Evolutionary conservation across 108 stramenopile species (phyloP).

Genomic region (Pseudonitzschia multistriata): DNA sequence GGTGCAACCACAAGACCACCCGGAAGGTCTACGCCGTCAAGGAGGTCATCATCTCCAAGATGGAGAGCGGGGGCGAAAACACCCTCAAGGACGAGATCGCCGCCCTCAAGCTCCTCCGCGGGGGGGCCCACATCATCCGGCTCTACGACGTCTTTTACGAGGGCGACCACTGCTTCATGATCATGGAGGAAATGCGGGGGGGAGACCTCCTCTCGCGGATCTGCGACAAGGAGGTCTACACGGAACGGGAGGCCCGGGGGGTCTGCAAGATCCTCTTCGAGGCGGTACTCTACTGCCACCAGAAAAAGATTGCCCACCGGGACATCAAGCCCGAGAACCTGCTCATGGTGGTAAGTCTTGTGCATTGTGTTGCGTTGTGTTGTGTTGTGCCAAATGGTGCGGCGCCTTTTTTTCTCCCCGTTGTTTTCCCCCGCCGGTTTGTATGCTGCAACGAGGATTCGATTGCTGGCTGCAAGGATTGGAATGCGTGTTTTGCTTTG

Average conservation of each 20-base stretch:
- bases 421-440: too few relatives aligned
- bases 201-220: conserved; percentile 92
- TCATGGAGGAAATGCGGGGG: conserved; percentile 77
- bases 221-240: conserved; percentile 86
- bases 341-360: conserved; percentile 56
- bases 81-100: conserved; percentile 63
- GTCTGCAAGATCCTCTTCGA: conserved; percentile 77
- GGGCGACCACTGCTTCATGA: conserved; percentile 54
- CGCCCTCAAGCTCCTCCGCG: conserved; percentile 56
- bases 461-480: not conserved
- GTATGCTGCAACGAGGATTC: too few relatives aligned
- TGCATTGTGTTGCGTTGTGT: not conserved
- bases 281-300: conserved; percentile 78
- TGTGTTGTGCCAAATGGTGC: too few relatives aligned
- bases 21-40: conserved; percentile 59
- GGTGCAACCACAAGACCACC: conserved; percentile 48
- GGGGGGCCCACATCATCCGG: conserved; percentile 73
- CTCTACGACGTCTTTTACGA: conserved; percentile 67
- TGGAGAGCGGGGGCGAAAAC: conserved; percentile 37
- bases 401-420: too few relatives aligned
- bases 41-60: conserved; percentile 50
- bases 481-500: conserved; percentile 24
- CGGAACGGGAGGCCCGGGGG: conserved; percentile 89
- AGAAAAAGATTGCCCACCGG: conserved; percentile 64
- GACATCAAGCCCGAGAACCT: conserved; percentile 91